Conservation (phyloP, 2,329 filamentous ascomycete genomes). For the Beauveria sp. region DNA sequence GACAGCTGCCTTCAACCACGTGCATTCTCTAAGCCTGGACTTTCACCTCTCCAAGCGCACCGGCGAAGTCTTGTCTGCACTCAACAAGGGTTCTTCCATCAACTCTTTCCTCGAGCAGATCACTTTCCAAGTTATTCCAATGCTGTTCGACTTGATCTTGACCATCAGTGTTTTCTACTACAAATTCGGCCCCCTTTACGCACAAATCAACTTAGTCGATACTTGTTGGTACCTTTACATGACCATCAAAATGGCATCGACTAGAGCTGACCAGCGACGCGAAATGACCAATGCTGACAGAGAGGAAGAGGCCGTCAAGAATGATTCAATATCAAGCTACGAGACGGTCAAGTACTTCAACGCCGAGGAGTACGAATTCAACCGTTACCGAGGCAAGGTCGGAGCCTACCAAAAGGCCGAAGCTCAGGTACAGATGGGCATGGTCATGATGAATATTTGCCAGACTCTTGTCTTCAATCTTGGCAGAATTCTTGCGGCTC, state of each 20-base stretch:
- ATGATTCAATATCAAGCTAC: conserved; percentile 98
- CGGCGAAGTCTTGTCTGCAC: conserved; percentile 86
- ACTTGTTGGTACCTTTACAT: conserved; percentile 96
- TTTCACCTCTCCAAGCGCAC: conserved; percentile 97
- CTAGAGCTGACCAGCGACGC: conserved; percentile 80
- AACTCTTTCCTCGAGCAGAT: conserved; percentile 95
- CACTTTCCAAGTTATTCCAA: conserved; percentile 91
- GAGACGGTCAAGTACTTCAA: conserved; percentile 93
- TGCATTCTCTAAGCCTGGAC: conserved; percentile 88
- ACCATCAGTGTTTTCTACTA: conserved; percentile 73
- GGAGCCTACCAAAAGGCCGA: conserved; percentile 65
- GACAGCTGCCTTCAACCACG: conserved; percentile 93
- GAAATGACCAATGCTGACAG: conserved; percentile 93
- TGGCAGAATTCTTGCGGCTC: conserved; percentile 63
- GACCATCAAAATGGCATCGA: conserved; percentile 92
- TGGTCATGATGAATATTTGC: conserved; percentile 73
- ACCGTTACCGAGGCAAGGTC: conserved; percentile 64
- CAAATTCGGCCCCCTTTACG: conserved; percentile 61
- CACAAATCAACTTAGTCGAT: conserved; percentile 79
- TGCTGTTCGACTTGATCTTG: conserved; percentile 82
- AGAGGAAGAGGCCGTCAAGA: conserved; percentile 95
- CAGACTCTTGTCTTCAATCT: conserved; percentile 76
- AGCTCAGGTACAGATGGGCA: conserved; percentile 66
- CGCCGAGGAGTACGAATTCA: conserved; percentile 71
- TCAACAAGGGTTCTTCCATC: conserved; percentile 94